Evolutionary conservation across 441 rosid genomes (phyloP), one percentile per base, ranked within the genome.

Genomic region (Hura crepitans): DNA sequence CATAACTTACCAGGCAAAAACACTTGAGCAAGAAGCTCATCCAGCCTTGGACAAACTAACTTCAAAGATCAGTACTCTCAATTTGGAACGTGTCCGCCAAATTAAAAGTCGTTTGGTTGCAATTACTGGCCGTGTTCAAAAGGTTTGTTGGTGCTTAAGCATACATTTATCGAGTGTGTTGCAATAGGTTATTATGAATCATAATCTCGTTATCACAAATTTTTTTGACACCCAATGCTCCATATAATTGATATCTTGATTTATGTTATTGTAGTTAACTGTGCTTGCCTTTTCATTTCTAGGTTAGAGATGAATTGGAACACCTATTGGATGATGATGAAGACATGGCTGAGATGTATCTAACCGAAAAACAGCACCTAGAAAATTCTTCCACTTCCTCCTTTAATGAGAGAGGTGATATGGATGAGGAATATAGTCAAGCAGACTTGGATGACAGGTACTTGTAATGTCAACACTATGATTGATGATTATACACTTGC

Each of bases 291-390:
- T 17, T 68, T 72, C 46, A 42, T 72, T 17, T 75, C 68, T 75
- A 93, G 92, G 94, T 93, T 10, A 82, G 96, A 78, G 96, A 89
- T 78, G 96, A 89, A 60, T 75, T 93, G 67, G 96, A 90, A 77
- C 92, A 89, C 62, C 79, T 93, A 73, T 85, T 93, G 70, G 98
- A 93, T 68, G 98, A 89, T 74, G 97, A 89, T 72, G 98, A 89
- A 33, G 98, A 90, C 75, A 93, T 93, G 97, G 94, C 93, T 46
- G 98, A 90, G 87, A 86, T 93, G 98, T 93, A 93, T 81, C 82
- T 90, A 64, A 93, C 96, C 0, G 98, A 85, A 71, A 89, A 93
- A 71, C 86, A 83, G 76, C 73, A 47, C 15, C 79, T 85, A 68
- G 97, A 90, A 72, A 77, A 80, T 67, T 86, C 92, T 31, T 84